phyloP scores from a whole-genome alignment of 495 filamentous ascomycete species.

The Talaromyces proteolyticus region DNA sequence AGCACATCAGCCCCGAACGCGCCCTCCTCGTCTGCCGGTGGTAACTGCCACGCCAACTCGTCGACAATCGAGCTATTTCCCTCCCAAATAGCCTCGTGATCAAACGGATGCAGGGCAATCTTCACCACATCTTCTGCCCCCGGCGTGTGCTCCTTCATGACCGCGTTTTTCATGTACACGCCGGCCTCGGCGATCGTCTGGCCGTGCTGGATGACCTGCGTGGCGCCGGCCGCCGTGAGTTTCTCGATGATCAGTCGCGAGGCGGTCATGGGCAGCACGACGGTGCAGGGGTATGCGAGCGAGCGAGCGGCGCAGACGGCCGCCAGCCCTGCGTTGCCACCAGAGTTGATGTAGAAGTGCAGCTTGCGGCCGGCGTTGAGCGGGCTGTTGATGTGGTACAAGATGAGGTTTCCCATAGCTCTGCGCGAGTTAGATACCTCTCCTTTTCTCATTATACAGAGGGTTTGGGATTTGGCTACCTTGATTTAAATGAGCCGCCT shows the following conservation, averaged over 20 bases:
- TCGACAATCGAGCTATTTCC: slow-evolving; percentile 69
- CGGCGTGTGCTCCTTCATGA: slow-evolving; percentile 2
- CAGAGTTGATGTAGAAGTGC: slow-evolving; percentile 85
- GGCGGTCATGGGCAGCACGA: slow-evolving; percentile 71
- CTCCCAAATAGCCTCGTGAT: slow-evolving; percentile 79
- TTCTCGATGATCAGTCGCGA: slow-evolving; percentile 67
- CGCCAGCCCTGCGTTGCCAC: slow-evolving; percentile 90
- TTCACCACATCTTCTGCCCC: slow-evolving; percentile 55
- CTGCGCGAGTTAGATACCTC: slow-evolving; percentile 14
- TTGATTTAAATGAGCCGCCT: slow-evolving; percentile 91
- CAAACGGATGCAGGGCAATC: slow-evolving; percentile 75
- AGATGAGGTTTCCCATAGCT: slow-evolving; percentile 78
- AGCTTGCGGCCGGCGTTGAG: slow-evolving; percentile 30
- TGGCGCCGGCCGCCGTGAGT: slow-evolving; percentile 61
- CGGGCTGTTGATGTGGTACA: slow-evolving; percentile 44
- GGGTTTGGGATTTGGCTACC: slow-evolving; percentile 21
- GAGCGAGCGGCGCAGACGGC: slow-evolving; percentile 70
- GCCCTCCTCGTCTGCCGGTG: slow-evolving; percentile 26
- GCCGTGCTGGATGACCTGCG: slow-evolving; percentile 65
- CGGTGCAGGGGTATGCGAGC: slow-evolving; percentile 68
- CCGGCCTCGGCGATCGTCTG: slow-evolving; percentile 75
- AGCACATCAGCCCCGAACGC: slow-evolving; percentile 55
- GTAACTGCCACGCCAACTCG: slow-evolving; percentile 61
- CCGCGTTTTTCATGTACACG: slow-evolving; percentile 53
- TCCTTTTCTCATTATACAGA: neutral